Percentiles rank a stretch among this genome's conserved stretches.
phyloP scores from a whole-genome alignment of 495 filamentous ascomycete species.

The Chlorociboria aeruginascens region DNA sequence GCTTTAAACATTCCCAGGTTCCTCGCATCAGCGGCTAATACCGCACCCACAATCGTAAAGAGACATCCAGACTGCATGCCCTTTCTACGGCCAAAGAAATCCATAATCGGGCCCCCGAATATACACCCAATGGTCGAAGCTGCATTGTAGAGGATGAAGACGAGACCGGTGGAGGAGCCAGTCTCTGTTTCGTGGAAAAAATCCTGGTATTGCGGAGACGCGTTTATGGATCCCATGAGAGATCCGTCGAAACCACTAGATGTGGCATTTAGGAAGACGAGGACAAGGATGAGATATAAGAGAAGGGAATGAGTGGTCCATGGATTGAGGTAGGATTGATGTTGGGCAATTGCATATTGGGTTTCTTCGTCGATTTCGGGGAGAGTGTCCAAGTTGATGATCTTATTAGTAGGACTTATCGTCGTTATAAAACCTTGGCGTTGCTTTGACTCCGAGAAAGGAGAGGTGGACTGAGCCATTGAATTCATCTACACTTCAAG shows the following conservation, averaged over 20 bases:
- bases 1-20: neutral
- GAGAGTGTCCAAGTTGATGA: neutral
- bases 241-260: slow-evolving; percentile 13
- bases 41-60: neutral
- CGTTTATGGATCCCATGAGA: slow-evolving; percentile 8
- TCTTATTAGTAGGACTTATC: neutral
- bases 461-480: too few relatives aligned
- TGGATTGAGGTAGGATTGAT: slow-evolving; percentile 4
- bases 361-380: slow-evolving; percentile 1
- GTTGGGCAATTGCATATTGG: neutral
- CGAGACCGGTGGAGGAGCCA: slow-evolving; percentile 1
- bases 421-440: too few relatives aligned
- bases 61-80: slow-evolving; percentile 3
- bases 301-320: neutral
- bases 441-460: too few relatives aligned
- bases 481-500: too few relatives aligned
- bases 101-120: slow-evolving; percentile 5
- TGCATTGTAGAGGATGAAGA: slow-evolving; percentile 1
- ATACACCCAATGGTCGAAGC: neutral
- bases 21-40: neutral
- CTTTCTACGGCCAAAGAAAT: slow-evolving; percentile 2
- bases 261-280: slow-evolving; percentile 13
- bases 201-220: neutral
- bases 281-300: slow-evolving; percentile 8
- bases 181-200: slow-evolving; percentile 1